Evolutionary conservation across 148 eudicot genomes (phyloP), one percentile per base, ranked within the genome.

Genomic region (Camellia sinensis): DNA sequence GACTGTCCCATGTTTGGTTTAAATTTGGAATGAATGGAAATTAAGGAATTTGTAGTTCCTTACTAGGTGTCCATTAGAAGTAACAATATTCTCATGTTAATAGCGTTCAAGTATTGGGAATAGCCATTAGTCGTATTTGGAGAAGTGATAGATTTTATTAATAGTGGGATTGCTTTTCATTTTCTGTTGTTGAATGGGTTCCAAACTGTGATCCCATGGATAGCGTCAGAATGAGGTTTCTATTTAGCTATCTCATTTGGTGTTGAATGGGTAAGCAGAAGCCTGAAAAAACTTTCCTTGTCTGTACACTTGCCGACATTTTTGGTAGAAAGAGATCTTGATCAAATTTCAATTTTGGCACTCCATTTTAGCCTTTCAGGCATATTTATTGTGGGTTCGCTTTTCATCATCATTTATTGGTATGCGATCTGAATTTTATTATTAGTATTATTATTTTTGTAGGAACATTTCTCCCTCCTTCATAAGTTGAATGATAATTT

Each of bases 391-490:
- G 67, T 46, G 5, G 50, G 5, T 6, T 46, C 29, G 29, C 29
- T 46, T 46, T 46, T 46, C 50, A 46, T 22, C 40, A 29, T 4
- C 21, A 29, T 19, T 4, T 19, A 2, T 22, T 22, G 67, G 10
- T 46, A 19, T 22, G 3, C 40, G 10, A 64, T 7, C 29, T 0
- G 19, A 8, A 6, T 21, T 64, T 12, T 22, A 22, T 21, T 3
- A 22, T 64, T 64, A 13, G 13, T 64, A 64, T 64, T 11, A 21
- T 64, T 13, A 19, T 64, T 64, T 29, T 64, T 64, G 67, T 40
- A 64, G 67, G 4, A 64, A 8, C 67, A 64, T 64, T 8, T 64
- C 67, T 64, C 67, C 67, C 67, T 64, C 67, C 67, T 64, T 64
- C 43, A 13, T 22, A 21, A 64, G 67, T 22, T 64, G 21, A 64